These are phyloP conservation scores for Trypanosoma caninum DNA, from an alignment of 208 protist species.

Conservation along the genomic window DNA sequence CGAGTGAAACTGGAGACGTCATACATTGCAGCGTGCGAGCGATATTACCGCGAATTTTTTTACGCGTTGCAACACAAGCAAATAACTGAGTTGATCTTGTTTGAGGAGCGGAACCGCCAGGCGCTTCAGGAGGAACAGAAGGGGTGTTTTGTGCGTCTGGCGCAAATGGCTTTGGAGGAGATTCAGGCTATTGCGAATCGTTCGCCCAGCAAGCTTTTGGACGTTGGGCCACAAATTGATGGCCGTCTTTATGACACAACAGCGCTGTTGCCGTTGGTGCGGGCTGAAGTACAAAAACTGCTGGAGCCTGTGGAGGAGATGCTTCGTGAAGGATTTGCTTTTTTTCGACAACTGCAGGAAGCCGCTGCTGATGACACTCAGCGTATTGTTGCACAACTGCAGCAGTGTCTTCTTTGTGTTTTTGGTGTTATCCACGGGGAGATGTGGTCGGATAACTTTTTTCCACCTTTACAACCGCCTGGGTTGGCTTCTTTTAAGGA, in stretches of 20 bases:
- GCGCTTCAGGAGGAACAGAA: not conserved
- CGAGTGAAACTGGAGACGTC: not conserved
- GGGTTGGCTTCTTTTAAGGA: not conserved
- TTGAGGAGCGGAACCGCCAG: not conserved
- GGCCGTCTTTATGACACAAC: not conserved
- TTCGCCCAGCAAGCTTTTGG: too few species aligned
- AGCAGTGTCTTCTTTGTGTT: not conserved
- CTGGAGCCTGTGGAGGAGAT: conserved; percentile 8
- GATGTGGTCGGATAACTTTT: not conserved
- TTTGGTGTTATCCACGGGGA: conserved; percentile 3
- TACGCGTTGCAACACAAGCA: not conserved
- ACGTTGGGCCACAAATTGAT: not conserved
- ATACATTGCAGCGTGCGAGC: not conserved
- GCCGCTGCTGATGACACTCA: not conserved
- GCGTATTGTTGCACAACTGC: conserved; percentile 5
- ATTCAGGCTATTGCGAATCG: not conserved
- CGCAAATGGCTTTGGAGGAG: not conserved
- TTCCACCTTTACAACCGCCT: not conserved
- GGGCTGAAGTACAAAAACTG: conserved; percentile 5
- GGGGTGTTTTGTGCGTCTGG: not conserved
- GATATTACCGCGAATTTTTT: not conserved
- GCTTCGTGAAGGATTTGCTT: not conserved
- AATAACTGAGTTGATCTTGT: not conserved
- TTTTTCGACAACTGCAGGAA: conserved; percentile 2
- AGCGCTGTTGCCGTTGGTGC: not conserved